Conservation (phyloP, 2,329 filamentous ascomycete genomes). For the Aspergillus transmontanensis region DNA sequence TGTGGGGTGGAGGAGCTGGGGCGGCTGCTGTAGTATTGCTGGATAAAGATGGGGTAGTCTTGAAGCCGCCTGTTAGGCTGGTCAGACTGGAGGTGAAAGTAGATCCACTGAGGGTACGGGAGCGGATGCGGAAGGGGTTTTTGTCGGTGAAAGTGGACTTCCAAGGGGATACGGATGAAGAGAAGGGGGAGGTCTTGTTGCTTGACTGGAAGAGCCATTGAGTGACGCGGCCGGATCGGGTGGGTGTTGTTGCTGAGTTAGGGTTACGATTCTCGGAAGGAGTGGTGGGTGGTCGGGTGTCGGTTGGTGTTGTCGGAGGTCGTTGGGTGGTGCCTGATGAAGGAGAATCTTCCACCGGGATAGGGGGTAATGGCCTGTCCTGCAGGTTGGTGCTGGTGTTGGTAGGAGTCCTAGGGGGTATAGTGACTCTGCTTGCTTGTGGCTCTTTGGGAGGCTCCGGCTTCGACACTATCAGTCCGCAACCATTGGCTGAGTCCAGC, state of each 20-base stretch:
- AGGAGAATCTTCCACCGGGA: slow-evolving; percentile 20
- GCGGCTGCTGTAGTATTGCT: not conserved
- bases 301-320: slow-evolving; percentile 12
- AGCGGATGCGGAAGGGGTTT: slow-evolving; percentile 29
- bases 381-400: slow-evolving; percentile 24
- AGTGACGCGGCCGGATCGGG: slow-evolving; percentile 30
- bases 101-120: slow-evolving; percentile 39
- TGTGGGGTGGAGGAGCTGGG: not conserved
- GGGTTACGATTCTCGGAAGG: slow-evolving; percentile 14
- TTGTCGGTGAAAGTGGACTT: slow-evolving; percentile 23
- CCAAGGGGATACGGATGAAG: slow-evolving; percentile 14
- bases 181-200: slow-evolving; percentile 13
- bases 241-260: slow-evolving; percentile 16
- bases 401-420: slow-evolving; percentile 24
- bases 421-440: slow-evolving; percentile 6
- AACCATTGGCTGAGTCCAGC: slow-evolving; percentile 17
- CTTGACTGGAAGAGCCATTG: slow-evolving; percentile 34
- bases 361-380: slow-evolving; percentile 25
- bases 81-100: slow-evolving; percentile 35
- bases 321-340: slow-evolving; percentile 5
- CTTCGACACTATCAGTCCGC: not conserved
- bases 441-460: slow-evolving; percentile 3
- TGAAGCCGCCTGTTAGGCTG: slow-evolving; percentile 19
- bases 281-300: slow-evolving; percentile 11
- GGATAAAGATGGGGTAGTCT: not conserved